Base-by-base conservation (phyloP, 306 rosid species). In the Prosopis cineraria region DNA sequence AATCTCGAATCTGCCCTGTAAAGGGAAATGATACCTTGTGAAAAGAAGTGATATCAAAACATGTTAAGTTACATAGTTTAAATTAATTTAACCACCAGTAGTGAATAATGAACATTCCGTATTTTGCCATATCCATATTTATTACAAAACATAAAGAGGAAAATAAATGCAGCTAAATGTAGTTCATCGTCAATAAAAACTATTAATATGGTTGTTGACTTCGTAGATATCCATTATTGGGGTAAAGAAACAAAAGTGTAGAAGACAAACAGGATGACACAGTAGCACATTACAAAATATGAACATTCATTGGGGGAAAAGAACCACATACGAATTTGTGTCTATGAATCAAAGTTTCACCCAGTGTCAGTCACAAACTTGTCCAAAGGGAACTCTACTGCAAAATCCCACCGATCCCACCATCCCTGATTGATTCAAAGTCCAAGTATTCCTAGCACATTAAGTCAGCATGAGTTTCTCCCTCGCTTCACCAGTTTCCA, bases 1-100 rank as follows among this genome's bases (percentile, higher is more conserved):
- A 16, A 91, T 87, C 83, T 89, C 95, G 74, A 48, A 90, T 60
- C 86, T 89, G 2, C 98, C 98, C 98, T 94, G 95, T 75, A 69
- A 41, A 55, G 34, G 79, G 44, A 70, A 52, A 48, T 39, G 66
- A 31, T 47, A 43, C 69, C 62, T 36, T 0, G 65, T 56, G 77
- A 48, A 70, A 79, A 47, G 69, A 78, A 67, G 27, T 63, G 63
- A 85, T 20, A 71, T 73, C 47, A 19, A 70, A 44, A 74, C 69
- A 70, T 33, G 50, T 33, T 58, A 45, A 47, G 74, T 27, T 29
- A 8, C 13, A 62, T 43, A 74, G 14, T 22, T 55, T 50, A 33
- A 25, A 67, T 50, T 50, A 62, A 73, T 29, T 59, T 48, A 68
- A 41, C 7, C n/a, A 56, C 16, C 47, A 53, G 30, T 9, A 5